Percentiles rank a stretch among this genome's conserved stretches.
These are phyloP conservation scores for Tillandsia leiboldiana DNA, from an alignment of 176 grass and related monocot genomes.

Conservation along the genomic window DNA sequence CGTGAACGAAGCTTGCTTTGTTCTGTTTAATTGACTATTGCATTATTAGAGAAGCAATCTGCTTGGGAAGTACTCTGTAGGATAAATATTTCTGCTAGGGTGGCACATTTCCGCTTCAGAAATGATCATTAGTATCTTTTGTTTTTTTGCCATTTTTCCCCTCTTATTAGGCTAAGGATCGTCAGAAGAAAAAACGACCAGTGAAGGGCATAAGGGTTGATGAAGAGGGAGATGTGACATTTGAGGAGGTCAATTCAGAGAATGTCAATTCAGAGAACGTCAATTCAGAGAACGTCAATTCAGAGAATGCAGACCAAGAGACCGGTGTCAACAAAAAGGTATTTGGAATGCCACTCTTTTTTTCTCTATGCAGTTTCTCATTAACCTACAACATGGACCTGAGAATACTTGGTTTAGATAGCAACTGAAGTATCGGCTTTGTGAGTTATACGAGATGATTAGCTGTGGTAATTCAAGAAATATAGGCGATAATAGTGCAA, in stretches of 20 bases:
- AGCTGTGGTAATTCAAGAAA: neutral
- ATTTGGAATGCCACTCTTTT: conserved; percentile 12
- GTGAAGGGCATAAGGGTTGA: conserved; percentile 78
- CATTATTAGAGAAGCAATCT: neutral
- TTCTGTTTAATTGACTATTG: conserved; percentile 5
- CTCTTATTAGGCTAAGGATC: conserved; percentile 60
- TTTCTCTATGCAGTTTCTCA: neutral
- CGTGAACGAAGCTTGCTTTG: conserved; percentile 9
- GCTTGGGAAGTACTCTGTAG: neutral
- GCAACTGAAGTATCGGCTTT: neutral
- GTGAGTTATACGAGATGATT: neutral
- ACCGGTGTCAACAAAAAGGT: conserved; percentile 75
- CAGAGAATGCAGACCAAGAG: conserved; percentile 46
- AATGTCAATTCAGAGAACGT: conserved; percentile 26
- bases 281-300: conserved; percentile 33
- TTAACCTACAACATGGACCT: neutral
- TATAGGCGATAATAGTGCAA: neutral
- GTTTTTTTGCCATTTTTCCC: conserved; percentile 8
- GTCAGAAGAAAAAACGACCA: conserved; percentile 52
- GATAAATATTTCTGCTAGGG: conserved; percentile 8
- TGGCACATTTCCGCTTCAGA: neutral
- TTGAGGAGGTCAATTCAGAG: conserved; percentile 61
- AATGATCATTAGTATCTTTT: neutral
- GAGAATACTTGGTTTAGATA: conserved; percentile 15
- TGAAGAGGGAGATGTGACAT: conserved; percentile 74